These are phyloP conservation scores for Pyrus betulifolia DNA, from an alignment of 306 rosid species.

Conservation along the genomic window DNA sequence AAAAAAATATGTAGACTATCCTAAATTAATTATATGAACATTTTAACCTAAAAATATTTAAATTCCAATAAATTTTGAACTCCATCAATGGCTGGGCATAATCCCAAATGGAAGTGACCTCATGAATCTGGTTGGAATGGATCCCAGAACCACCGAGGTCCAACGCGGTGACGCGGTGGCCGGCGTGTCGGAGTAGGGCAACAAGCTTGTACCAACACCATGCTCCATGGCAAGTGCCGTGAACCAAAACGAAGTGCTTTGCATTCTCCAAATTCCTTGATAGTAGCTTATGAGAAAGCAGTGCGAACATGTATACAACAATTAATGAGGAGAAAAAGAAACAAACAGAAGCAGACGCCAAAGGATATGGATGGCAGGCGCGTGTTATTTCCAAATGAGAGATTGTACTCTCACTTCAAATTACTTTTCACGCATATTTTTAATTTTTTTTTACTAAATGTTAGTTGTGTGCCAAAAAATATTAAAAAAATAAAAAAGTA, in stretches of 20 bases:
- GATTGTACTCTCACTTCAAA: too few relatives aligned
- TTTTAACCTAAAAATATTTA: too few relatives aligned
- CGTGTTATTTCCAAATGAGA: not conserved
- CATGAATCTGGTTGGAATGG: slow-evolving; percentile 25
- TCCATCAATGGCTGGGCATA: slow-evolving; percentile 32
- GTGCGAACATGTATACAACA: not conserved
- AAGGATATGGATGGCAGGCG: not conserved
- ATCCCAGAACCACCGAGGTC: slow-evolving; percentile 42
- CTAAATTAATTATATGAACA: too few relatives aligned
- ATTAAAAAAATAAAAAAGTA: too few relatives aligned
- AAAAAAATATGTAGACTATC: too few relatives aligned
- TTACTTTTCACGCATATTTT: too few relatives aligned
- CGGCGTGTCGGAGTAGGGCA: slow-evolving; percentile 14
- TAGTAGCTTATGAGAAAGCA: not conserved
- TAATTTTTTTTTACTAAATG: too few relatives aligned
- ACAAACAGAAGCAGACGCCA: not conserved
- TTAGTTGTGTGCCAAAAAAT: too few relatives aligned
- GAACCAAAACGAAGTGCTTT: slow-evolving; percentile 40
- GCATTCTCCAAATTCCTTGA: not conserved
- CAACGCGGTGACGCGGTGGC: slow-evolving; percentile 36
- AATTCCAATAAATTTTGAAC: too few relatives aligned
- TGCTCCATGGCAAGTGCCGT: slow-evolving; percentile 46
- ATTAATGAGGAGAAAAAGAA: not conserved
- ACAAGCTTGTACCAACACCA: slow-evolving; percentile 54
- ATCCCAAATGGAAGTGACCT: slow-evolving; percentile 26